These are phyloP conservation scores for Kwoniella shivajii DNA, from an alignment of 1,284 basidiomycete genomes.

Conservation along the genomic window DNA sequence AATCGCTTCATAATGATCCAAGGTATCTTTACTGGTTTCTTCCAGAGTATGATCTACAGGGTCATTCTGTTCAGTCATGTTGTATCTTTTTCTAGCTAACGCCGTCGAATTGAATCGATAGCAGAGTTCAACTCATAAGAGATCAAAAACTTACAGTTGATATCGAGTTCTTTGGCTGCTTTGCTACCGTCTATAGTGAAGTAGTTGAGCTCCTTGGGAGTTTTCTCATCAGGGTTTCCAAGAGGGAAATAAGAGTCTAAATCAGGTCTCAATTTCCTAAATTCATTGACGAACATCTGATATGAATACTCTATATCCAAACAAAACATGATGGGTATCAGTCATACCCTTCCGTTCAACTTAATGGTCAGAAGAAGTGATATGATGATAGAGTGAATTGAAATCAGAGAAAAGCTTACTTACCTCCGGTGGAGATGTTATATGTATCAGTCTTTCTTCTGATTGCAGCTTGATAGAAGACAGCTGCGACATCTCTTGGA, in stretches of 20 bases:
- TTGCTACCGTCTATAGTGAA: conserved; percentile 28
- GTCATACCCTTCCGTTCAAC: too few relatives aligned
- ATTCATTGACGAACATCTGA: conserved; percentile 28
- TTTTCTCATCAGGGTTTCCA: conserved; percentile 20
- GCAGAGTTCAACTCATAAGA: too few relatives aligned
- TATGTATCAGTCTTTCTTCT: background rate
- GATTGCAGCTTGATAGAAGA: conserved; percentile 6
- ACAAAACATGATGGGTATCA: too few relatives aligned
- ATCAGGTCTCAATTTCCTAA: conserved; percentile 26
- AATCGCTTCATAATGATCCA: conserved; percentile 11
- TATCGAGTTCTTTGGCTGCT: conserved; percentile 31
- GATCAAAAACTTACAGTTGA: conserved; percentile 25
- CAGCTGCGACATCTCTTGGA: conserved; percentile 7
- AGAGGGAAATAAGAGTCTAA: conserved; percentile 27
- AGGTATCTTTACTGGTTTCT: conserved; percentile 3
- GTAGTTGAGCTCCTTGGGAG: conserved; percentile 13
- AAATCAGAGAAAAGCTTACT: background rate
- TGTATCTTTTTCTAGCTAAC: too few relatives aligned
- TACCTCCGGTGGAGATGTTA: background rate
- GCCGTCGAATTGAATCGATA: too few relatives aligned
- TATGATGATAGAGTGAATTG: too few relatives aligned
- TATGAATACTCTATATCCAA: conserved; percentile 16
- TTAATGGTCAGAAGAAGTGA: too few relatives aligned
- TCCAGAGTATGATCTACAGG: conserved; percentile 7
- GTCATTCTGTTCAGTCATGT: too few relatives aligned